These are phyloP conservation scores for Sporodiniella umbellata DNA, from an alignment of 371 early-diverging fungal species.

Conservation along the genomic window DNA sequence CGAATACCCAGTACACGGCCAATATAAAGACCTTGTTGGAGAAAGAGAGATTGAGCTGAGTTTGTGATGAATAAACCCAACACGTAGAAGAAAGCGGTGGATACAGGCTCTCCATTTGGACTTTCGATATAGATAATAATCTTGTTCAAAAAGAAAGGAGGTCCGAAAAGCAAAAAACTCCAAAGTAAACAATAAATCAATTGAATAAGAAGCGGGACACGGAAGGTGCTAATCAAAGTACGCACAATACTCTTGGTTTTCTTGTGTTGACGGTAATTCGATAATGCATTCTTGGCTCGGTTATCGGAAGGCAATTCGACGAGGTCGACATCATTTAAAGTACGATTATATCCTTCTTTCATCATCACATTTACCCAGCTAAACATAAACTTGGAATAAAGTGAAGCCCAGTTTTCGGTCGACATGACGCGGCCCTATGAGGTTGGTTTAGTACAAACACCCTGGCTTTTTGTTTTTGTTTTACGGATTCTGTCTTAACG, in stretches of 20 bases:
- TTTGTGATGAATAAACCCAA: slow-evolving; percentile 57
- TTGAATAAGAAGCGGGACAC: slow-evolving; percentile 33
- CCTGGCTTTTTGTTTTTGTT: not conserved
- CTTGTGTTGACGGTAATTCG: slow-evolving; percentile 15
- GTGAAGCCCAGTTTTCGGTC: slow-evolving; percentile 50
- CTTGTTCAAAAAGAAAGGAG: slow-evolving; percentile 56
- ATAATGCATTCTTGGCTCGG: slow-evolving; percentile 29
- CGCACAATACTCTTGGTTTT: slow-evolving; percentile 8
- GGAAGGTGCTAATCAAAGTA: slow-evolving; percentile 36
- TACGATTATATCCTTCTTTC: slow-evolving; percentile 45
- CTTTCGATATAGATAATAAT: slow-evolving; percentile 57
- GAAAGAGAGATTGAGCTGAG: slow-evolving; percentile 38
- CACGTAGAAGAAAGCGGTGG: slow-evolving; percentile 59
- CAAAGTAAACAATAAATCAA: slow-evolving; percentile 46
- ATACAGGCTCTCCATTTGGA: slow-evolving; percentile 19
- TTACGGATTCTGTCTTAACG: slow-evolving; percentile 31
- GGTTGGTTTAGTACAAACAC: not conserved
- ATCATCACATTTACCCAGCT: slow-evolving; percentile 54
- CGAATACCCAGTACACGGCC: slow-evolving; percentile 55
- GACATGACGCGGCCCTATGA: slow-evolving; percentile 38
- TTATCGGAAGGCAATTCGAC: slow-evolving; percentile 39
- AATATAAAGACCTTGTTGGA: slow-evolving; percentile 55
- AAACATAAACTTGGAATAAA: slow-evolving; percentile 53
- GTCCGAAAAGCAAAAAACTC: slow-evolving; percentile 51
- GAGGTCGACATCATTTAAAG: slow-evolving; percentile 52